Conservation (phyloP, 805 yeast species). For the Metschnikowia dekortorum region DNA sequence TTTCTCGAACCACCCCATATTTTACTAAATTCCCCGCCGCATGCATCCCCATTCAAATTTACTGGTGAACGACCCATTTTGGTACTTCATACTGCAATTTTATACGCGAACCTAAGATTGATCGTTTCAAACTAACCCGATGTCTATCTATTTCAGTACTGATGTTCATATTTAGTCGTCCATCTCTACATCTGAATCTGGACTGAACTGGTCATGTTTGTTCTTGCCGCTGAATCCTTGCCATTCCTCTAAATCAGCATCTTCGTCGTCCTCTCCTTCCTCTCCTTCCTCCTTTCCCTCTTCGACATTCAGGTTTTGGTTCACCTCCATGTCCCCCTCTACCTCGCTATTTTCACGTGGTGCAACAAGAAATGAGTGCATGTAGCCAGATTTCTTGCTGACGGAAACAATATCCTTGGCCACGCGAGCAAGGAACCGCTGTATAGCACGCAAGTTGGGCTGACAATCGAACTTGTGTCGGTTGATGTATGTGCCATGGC, state of each 20-base stretch:
- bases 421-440: constrained; percentile 66
- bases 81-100: too few species aligned
- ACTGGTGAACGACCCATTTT: too few species aligned
- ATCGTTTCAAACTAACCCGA: background rate
- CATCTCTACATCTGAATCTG: constrained; percentile 14
- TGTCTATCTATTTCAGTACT: background rate
- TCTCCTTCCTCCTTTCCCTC: constrained; percentile 10
- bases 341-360: constrained; percentile 7
- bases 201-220: constrained; percentile 6
- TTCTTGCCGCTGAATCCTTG: constrained; percentile 11
- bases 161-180: constrained; percentile 5
- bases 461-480: constrained; percentile 58
- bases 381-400: constrained; percentile 50
- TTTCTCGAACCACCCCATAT: background rate
- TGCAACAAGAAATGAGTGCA: constrained; percentile 46
- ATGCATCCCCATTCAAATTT: too few species aligned
- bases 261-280: constrained; percentile 6
- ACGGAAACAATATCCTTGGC: constrained; percentile 68
- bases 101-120: too few species aligned
- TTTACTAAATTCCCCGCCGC: too few species aligned
- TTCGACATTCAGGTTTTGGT: constrained; percentile 8
- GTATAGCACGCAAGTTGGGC: constrained; percentile 63
- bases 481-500: constrained; percentile 75
- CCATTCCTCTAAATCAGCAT: constrained; percentile 10
- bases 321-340: constrained; percentile 10